Conservation (phyloP, 768 basidiomycete species). For the Russula foetens region DNA sequence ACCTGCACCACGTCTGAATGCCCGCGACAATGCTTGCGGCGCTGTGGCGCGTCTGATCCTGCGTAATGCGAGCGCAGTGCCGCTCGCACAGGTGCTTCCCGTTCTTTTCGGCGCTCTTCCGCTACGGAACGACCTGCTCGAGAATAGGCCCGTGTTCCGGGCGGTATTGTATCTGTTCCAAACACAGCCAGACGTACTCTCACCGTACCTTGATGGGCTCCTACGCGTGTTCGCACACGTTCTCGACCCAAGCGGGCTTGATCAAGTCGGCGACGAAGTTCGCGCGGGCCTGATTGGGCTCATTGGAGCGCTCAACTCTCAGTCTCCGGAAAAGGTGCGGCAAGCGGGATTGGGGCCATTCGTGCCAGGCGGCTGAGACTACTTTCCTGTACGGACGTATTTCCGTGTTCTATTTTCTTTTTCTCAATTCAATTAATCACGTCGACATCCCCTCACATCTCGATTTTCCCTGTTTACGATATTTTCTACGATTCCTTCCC, state of each 20-base stretch:
- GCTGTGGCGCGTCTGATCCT: slow-evolving; percentile 83
- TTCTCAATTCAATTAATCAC: not conserved
- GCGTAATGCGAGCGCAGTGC: slow-evolving; percentile 69
- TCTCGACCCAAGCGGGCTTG: slow-evolving; percentile 62
- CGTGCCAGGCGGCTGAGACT: slow-evolving; percentile 37
- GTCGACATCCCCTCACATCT: not conserved
- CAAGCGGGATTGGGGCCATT: slow-evolving; percentile 62
- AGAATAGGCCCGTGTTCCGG: slow-evolving; percentile 85
- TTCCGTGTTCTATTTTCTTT: not conserved
- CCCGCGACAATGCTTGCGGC: slow-evolving; percentile 94
- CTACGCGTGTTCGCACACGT: slow-evolving; percentile 75
- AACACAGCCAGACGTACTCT: slow-evolving; percentile 58
- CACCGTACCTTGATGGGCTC: slow-evolving; percentile 70
- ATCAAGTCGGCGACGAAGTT: slow-evolving; percentile 77
- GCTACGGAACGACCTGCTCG: slow-evolving; percentile 78
- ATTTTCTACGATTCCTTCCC: not conserved
- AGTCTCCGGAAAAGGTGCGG: slow-evolving; percentile 72
- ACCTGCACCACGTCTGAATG: slow-evolving; percentile 63
- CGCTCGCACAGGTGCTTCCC: slow-evolving; percentile 86
- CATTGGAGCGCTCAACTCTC: slow-evolving; percentile 59
- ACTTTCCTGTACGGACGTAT: not conserved
- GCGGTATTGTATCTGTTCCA: slow-evolving; percentile 85
- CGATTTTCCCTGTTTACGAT: not conserved
- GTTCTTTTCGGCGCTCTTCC: slow-evolving; percentile 78
- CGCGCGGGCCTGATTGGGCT: slow-evolving; percentile 69